Percentiles rank a stretch among this genome's conserved stretches.
phyloP scores from a whole-genome alignment of 345 rosid species.

The Psidium friedrichsthalianum region DNA sequence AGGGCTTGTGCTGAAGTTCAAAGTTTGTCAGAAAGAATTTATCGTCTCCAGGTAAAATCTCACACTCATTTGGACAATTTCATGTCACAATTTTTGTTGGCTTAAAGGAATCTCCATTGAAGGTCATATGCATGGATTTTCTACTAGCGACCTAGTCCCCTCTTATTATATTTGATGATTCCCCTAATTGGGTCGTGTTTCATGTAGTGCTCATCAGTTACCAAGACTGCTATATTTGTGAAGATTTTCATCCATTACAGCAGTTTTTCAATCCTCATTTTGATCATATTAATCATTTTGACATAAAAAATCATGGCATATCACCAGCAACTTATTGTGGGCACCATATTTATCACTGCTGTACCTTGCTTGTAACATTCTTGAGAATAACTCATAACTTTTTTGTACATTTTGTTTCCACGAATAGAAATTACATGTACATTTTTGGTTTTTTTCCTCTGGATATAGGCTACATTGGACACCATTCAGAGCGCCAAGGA shows the following conservation, averaged over 20 bases:
- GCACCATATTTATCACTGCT: not conserved
- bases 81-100: not conserved
- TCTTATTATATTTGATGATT: not conserved
- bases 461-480: constrained; percentile 75
- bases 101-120: not conserved
- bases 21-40: constrained; percentile 67
- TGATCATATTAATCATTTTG: not conserved
- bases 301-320: too few species aligned
- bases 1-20: constrained; percentile 87
- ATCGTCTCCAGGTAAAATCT: constrained; percentile 57
- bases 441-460: constrained; percentile 4
- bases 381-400: not conserved
- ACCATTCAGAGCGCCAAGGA: constrained; percentile 79
- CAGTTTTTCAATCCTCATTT: not conserved
- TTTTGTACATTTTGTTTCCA: not conserved
- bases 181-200: not conserved
- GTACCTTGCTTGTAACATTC: not conserved
- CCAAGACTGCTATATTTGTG: not conserved
- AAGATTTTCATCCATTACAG: not conserved
- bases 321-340: not conserved
- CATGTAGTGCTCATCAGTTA: not conserved
- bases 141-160: not conserved
- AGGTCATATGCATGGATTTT: not conserved
- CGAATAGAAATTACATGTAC: not conserved
- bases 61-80: not conserved